Evolutionary conservation across 2,329 filamentous ascomycete species (phyloP).

Genomic region (Talaromyces sp.): DNA sequence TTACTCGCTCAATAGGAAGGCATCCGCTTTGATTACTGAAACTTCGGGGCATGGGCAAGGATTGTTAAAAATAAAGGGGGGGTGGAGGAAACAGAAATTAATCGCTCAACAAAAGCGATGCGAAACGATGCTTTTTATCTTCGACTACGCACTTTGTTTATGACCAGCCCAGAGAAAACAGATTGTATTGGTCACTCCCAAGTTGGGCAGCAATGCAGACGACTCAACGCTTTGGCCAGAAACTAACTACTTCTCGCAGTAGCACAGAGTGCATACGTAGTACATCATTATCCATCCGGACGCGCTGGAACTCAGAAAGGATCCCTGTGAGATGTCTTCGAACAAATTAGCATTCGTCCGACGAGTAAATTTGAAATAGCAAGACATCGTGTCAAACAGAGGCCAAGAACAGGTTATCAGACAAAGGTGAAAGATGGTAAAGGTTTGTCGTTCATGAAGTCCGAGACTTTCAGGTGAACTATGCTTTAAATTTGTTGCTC

Average conservation of each 20-base stretch:
- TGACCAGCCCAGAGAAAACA: background rate
- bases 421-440: slow-evolving; percentile 25
- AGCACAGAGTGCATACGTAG: background rate
- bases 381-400: background rate
- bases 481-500: slow-evolving; percentile 24
- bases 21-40: background rate
- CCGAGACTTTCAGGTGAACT: slow-evolving; percentile 28
- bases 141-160: background rate
- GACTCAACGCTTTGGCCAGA: slow-evolving; percentile 1
- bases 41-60: background rate
- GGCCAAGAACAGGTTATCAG: slow-evolving; percentile 13
- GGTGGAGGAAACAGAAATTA: background rate
- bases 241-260: background rate
- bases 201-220: slow-evolving; percentile 18
- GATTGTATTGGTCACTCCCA: background rate
- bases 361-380: background rate
- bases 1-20: background rate
- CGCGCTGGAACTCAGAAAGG: background rate
- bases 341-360: background rate
- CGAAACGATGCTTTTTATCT: slow-evolving; percentile 1
- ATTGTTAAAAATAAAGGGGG: background rate
- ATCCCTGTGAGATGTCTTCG: background rate
- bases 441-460: slow-evolving; percentile 25
- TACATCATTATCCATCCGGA: background rate
- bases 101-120: background rate